Conservation (phyloP, 257 asterid genomes). For the Perilla frutescens region DNA sequence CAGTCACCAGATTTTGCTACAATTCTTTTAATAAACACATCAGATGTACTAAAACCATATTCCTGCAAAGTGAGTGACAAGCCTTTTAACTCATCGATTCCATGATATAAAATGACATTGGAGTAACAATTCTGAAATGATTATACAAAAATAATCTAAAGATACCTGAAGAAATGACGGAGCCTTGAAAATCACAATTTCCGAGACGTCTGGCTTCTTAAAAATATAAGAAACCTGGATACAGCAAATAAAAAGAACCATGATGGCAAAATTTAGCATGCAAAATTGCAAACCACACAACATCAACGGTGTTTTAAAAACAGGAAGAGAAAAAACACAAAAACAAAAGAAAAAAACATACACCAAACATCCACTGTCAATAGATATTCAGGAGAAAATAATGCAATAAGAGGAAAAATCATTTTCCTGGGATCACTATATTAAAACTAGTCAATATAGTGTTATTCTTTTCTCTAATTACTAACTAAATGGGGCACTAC, state of each 20-base stretch:
- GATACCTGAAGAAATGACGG: constrained; percentile 84
- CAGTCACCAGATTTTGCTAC: constrained; percentile 91
- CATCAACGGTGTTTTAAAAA: constrained; percentile 14
- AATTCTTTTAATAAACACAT: constrained; percentile 85
- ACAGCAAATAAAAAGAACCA: constrained; percentile 20
- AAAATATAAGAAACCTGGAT: constrained; percentile 86
- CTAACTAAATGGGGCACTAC: not conserved
- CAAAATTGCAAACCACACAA: constrained; percentile 17
- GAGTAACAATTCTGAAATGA: not conserved
- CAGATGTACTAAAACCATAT: constrained; percentile 63
- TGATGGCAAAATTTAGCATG: constrained; percentile 11
- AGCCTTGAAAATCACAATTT: constrained; percentile 87
- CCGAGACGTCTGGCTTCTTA: constrained; percentile 76
- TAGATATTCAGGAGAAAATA: not conserved
- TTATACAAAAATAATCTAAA: not conserved
- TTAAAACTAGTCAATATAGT: not conserved
- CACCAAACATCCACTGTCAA: not conserved
- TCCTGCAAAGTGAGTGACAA: constrained; percentile 50
- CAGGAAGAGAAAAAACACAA: not conserved
- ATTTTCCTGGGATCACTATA: not conserved
- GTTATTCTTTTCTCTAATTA: not conserved
- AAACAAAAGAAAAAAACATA: constrained; percentile 1
- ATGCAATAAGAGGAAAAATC: not conserved
- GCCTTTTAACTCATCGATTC: not conserved
- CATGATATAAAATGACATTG: constrained; percentile 6